Conservation (phyloP, 176 grass and related monocot genomes). For the Hsuehochloa calcarea region DNA sequence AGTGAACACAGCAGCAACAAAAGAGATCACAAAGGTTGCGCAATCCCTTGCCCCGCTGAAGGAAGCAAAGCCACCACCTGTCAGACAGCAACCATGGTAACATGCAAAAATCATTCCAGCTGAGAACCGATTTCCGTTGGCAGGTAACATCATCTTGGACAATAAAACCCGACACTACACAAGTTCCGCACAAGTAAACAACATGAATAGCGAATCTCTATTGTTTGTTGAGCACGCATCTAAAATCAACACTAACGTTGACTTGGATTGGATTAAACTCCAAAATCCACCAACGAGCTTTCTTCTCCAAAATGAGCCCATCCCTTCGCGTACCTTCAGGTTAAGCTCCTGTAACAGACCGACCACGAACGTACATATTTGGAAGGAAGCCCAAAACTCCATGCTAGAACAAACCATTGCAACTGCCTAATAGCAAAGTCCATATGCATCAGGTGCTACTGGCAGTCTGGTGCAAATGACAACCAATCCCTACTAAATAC, state of each 20-base stretch:
- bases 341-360: background rate
- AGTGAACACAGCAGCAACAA: background rate
- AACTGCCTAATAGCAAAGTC: background rate
- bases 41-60: background rate
- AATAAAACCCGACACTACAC: background rate
- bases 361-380: background rate
- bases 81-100: background rate
- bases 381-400: background rate
- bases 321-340: background rate
- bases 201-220: background rate
- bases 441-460: background rate
- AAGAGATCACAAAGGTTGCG: background rate
- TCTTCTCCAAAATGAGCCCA: background rate
- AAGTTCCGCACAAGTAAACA: background rate
- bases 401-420: background rate
- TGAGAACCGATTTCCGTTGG: background rate
- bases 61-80: background rate
- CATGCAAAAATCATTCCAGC: background rate
- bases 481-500: background rate
- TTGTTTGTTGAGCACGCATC: background rate
- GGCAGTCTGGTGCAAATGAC: background rate
- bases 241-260: background rate
- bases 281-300: background rate
- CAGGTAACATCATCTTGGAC: background rate
- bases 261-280: background rate